These are phyloP conservation scores for Corchorus capsularis DNA, from an alignment of 345 rosid genomes.

Conservation along the genomic window DNA sequence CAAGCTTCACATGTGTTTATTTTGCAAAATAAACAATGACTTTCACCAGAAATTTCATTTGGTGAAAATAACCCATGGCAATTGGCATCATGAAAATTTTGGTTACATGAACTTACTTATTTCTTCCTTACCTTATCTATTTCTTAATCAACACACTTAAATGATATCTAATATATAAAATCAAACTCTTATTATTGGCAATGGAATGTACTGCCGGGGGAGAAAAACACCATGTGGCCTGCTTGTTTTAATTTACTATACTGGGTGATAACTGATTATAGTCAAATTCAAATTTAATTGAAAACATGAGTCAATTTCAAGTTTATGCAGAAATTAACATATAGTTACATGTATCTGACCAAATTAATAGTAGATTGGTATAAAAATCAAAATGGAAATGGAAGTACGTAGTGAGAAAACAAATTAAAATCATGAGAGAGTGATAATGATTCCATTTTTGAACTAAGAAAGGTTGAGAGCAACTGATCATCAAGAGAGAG, in stretches of 20 bases:
- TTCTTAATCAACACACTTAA: not conserved
- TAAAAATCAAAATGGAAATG: not conserved
- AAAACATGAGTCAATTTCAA: not conserved
- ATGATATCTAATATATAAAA: not conserved
- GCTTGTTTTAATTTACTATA: no score
- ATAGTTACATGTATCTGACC: not conserved
- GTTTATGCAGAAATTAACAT: not conserved
- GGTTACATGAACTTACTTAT: not conserved
- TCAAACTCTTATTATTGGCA: not conserved
- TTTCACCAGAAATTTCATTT: slow-evolving; percentile 1
- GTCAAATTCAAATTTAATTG: not conserved
- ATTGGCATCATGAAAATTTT: not conserved
- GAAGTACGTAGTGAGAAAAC: not conserved
- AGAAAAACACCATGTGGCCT: no score
- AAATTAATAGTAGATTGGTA: not conserved
- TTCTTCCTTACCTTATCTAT: not conserved
- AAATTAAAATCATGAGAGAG: no score
- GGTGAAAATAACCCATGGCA: not conserved
- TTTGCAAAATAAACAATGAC: not conserved
- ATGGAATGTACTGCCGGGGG: not conserved
- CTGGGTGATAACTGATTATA: not conserved
- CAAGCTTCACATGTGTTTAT: not conserved
- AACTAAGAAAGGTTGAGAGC: not conserved
- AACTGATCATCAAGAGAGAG: not conserved
- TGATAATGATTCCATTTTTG: slow-evolving; percentile 7